A percentile compares a stretch with the other conserved stretches of the same genome.
Evolutionary conservation across 768 basidiomycete genomes (phyloP).

Genomic region (Russula foetens): DNA sequence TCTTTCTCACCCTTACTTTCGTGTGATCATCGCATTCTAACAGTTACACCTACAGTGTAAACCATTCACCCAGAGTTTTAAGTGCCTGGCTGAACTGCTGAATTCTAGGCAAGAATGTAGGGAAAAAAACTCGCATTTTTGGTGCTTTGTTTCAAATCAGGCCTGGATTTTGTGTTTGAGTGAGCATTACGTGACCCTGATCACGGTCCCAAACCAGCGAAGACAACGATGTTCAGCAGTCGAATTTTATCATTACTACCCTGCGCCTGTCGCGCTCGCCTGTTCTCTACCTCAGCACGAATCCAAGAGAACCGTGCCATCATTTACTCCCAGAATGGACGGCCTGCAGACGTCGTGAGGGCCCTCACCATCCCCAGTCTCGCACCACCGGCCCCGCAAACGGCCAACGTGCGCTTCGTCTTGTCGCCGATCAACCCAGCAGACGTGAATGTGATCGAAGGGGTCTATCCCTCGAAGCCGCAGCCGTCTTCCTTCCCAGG

Average conservation of each 20-base stretch:
- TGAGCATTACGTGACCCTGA: neutral
- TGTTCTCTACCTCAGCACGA: conserved; percentile 28
- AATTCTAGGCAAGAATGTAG: no score
- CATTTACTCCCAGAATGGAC: conserved; percentile 53
- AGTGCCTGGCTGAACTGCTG: no score
- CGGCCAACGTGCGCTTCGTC: conserved; percentile 58
- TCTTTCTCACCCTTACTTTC: no score
- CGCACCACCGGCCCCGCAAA: conserved; percentile 44
- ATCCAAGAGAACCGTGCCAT: conserved; percentile 47
- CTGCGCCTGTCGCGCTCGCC: neutral
- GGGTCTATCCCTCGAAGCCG: conserved; percentile 70
- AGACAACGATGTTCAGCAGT: neutral
- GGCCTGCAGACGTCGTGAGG: conserved; percentile 52
- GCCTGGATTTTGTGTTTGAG: no score
- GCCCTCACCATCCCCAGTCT: conserved; percentile 44
- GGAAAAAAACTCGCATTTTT: no score
- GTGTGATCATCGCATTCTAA: no score
- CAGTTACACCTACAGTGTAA: no score
- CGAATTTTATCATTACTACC: neutral
- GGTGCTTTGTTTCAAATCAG: no score
- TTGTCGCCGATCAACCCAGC: conserved; percentile 76
- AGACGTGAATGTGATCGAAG: conserved; percentile 74
- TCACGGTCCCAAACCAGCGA: no score
- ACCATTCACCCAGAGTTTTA: no score
- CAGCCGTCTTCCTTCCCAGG: conserved; percentile 29